phyloP scores from a whole-genome alignment of 2,329 filamentous ascomycete genomes.

The Exophiala sideris region DNA sequence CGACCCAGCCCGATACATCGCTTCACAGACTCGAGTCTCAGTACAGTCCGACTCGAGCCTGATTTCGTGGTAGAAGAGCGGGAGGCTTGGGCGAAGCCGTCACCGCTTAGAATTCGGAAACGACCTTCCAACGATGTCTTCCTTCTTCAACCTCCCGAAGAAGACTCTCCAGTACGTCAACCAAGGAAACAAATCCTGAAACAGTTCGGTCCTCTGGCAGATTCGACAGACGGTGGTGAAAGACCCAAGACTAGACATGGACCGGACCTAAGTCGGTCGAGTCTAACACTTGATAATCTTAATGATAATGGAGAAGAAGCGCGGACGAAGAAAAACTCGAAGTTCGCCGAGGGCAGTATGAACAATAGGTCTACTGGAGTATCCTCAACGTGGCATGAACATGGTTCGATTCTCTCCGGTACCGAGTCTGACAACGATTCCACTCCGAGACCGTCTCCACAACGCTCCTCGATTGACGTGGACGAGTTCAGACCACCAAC shows the following conservation, averaged over 20 bases:
- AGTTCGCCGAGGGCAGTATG: slow-evolving; percentile 77
- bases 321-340: slow-evolving; percentile 44
- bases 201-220: slow-evolving; percentile 10
- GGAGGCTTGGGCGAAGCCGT: slow-evolving; percentile 20
- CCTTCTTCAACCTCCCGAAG: slow-evolving; percentile 5
- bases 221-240: slow-evolving; percentile 7
- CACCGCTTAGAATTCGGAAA: slow-evolving; percentile 7
- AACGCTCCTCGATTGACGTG: slow-evolving; percentile 23
- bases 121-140: slow-evolving; percentile 1
- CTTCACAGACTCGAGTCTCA: slow-evolving; percentile 1
- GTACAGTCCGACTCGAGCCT: slow-evolving; percentile 4
- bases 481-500: slow-evolving; percentile 25
- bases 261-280: neutral
- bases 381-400: slow-evolving; percentile 26
- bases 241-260: slow-evolving; percentile 21
- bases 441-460: slow-evolving; percentile 18
- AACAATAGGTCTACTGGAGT: slow-evolving; percentile 58
- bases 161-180: slow-evolving; percentile 6
- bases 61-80: slow-evolving; percentile 23
- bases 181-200: slow-evolving; percentile 14
- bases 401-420: slow-evolving; percentile 12
- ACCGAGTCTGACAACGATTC: slow-evolving; percentile 16
- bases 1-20: slow-evolving; percentile 3
- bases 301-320: neutral
- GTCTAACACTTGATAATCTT: neutral